These are phyloP conservation scores for Ophiostoma populinum DNA, from an alignment of 2,329 filamentous ascomycete genomes.

Conservation along the genomic window DNA sequence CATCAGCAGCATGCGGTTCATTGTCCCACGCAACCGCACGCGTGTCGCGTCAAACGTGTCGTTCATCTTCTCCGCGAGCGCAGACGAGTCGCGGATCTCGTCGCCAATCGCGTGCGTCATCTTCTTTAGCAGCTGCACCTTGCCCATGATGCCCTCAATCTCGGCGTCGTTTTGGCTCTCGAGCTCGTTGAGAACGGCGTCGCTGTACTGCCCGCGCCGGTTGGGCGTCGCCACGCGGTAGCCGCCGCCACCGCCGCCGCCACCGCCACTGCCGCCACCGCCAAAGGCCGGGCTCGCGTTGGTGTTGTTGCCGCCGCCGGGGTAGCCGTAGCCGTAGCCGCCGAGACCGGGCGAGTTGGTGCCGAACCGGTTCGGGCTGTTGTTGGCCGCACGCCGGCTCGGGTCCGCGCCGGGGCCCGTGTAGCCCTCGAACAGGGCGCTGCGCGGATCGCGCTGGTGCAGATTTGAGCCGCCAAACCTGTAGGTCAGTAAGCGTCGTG, in stretches of 20 bases:
- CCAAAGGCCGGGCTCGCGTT: no score
- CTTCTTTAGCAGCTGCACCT: slow-evolving; percentile 82
- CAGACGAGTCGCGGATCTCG: slow-evolving; percentile 80
- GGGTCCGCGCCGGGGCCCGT: slow-evolving; percentile 32
- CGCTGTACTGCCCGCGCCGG: slow-evolving; percentile 70
- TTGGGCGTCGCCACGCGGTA: slow-evolving; percentile 58
- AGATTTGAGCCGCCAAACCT: slow-evolving; percentile 53
- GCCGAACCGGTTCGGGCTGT: slow-evolving; percentile 25
- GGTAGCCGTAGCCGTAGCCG: slow-evolving; percentile 37
- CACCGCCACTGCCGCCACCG: no score
- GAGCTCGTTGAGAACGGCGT: slow-evolving; percentile 78
- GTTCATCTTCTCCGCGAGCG: slow-evolving; percentile 89
- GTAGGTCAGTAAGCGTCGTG: no score
- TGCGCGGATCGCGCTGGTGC: slow-evolving; percentile 57
- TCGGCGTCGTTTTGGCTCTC: slow-evolving; percentile 91
- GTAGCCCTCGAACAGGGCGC: slow-evolving; percentile 61
- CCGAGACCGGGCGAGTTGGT: slow-evolving; percentile 9
- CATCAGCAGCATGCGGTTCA: slow-evolving; percentile 96
- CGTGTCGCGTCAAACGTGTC: slow-evolving; percentile 79
- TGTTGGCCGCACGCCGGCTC: slow-evolving; percentile 25
- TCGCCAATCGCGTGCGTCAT: slow-evolving; percentile 87
- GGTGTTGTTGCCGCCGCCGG: slow-evolving; percentile 20
- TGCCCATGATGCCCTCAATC: slow-evolving; percentile 76
- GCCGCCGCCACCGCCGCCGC: slow-evolving; percentile 21
- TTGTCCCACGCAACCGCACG: slow-evolving; percentile 67